These are phyloP conservation scores for Agaricus sinodeliciosus DNA, from an alignment of 768 basidiomycete genomes.

Conservation along the genomic window DNA sequence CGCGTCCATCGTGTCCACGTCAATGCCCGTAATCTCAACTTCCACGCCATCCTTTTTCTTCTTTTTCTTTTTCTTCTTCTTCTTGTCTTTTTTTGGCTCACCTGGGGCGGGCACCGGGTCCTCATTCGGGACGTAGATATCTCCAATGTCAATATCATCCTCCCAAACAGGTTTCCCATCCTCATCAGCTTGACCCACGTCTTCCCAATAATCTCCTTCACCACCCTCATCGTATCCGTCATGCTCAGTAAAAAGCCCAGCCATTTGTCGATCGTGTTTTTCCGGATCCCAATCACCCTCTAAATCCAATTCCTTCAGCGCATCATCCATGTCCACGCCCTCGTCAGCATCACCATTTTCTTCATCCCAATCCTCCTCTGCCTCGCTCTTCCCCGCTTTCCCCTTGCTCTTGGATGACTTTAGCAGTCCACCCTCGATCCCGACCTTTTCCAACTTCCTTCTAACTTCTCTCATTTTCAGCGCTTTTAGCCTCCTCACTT, in stretches of 20 bases:
- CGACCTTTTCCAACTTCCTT: slow-evolving; percentile 67
- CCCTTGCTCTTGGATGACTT: slow-evolving; percentile 20
- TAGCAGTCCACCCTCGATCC: slow-evolving; percentile 59
- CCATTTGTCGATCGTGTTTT: slow-evolving; percentile 81
- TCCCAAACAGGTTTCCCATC: slow-evolving; percentile 81
- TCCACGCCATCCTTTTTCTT: slow-evolving; percentile 47
- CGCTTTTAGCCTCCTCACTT: slow-evolving; percentile 72
- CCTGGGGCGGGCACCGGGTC: slow-evolving; percentile 18
- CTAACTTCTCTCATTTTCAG: slow-evolving; percentile 83
- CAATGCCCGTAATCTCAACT: slow-evolving; percentile 48
- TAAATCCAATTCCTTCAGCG: slow-evolving; percentile 66
- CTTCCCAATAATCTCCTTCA: slow-evolving; percentile 23
- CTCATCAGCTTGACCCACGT: slow-evolving; percentile 28
- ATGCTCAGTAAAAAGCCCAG: slow-evolving; percentile 47
- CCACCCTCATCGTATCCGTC: slow-evolving; percentile 17
- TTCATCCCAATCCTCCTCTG: slow-evolving; percentile 11
- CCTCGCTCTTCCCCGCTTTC: slow-evolving; percentile 20
- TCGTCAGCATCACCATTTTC: slow-evolving; percentile 28
- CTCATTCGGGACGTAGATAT: slow-evolving; percentile 40
- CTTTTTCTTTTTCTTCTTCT: slow-evolving; percentile 31
- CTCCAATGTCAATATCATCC: slow-evolving; percentile 80
- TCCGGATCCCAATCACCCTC: slow-evolving; percentile 92
- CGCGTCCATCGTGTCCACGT: slow-evolving; percentile 48
- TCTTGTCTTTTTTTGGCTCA: slow-evolving; percentile 16
- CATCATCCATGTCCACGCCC: slow-evolving; percentile 33